phyloP scores from a whole-genome alignment of 2,329 filamentous ascomycete species.

The Hymenoscyphus occultus region DNA sequence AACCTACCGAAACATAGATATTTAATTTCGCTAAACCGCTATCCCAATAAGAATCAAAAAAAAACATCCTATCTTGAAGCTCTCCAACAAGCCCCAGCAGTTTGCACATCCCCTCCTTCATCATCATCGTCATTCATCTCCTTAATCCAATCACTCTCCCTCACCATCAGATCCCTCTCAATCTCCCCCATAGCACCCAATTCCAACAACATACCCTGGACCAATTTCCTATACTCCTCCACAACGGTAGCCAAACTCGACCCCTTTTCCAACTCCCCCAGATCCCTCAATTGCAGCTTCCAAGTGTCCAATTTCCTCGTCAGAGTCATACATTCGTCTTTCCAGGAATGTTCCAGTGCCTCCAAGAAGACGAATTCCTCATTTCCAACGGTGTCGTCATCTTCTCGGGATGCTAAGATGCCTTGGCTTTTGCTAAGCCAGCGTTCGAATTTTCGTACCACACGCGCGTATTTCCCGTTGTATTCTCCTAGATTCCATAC shows the following conservation, averaged over 20 bases:
- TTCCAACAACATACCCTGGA: conserved; percentile 61
- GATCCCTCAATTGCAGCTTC: conserved; percentile 46
- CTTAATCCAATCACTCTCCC: conserved; percentile 59
- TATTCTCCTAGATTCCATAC: conserved; percentile 57
- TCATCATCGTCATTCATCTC: conserved; percentile 44
- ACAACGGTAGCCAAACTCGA: conserved; percentile 49
- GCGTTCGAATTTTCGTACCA: conserved; percentile 56
- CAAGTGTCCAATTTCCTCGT: conserved; percentile 54
- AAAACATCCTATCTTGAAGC: conserved; percentile 4
- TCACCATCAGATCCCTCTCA: conserved; percentile 53
- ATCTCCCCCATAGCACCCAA: conserved; percentile 60
- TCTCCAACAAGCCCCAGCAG: conserved; percentile 34
- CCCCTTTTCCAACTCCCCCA: conserved; percentile 39
- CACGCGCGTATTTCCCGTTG: conserved; percentile 53
- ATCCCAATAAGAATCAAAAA: neutral
- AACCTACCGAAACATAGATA: neutral
- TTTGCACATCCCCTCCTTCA: conserved; percentile 26
- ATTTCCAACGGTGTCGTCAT: conserved; percentile 35
- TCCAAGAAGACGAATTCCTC: conserved; percentile 48
- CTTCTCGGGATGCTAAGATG: conserved; percentile 45
- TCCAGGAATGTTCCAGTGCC: conserved; percentile 56
- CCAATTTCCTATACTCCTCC: conserved; percentile 46
- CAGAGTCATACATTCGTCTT: conserved; percentile 53
- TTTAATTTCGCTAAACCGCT: neutral
- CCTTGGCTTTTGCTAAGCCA: conserved; percentile 52